Conservation (phyloP, 208 protist species). For the Porcisia hertigi region DNA sequence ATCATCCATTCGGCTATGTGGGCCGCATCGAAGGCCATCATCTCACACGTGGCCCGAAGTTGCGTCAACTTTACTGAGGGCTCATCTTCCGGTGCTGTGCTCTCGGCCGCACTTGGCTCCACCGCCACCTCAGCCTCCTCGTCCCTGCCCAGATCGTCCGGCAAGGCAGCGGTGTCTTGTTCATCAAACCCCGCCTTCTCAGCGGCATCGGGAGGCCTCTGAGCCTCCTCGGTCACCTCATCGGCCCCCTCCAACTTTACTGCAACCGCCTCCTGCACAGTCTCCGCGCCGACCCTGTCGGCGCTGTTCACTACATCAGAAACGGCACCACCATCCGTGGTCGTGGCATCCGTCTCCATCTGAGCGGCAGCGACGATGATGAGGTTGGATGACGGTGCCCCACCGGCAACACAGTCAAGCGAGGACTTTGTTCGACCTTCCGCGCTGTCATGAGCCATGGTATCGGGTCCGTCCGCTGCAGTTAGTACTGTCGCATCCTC, state of each 20-base stretch:
- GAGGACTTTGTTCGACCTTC: background rate
- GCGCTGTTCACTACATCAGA: background rate
- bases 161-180: background rate
- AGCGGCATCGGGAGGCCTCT: background rate
- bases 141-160: background rate
- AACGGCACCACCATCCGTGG: background rate
- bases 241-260: background rate
- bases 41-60: constrained; percentile 21
- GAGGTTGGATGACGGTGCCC: background rate
- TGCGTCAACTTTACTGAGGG: constrained; percentile 1
- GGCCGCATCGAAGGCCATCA: constrained; percentile 43
- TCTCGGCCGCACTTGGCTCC: background rate
- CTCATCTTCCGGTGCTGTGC: background rate
- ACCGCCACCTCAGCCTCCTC: background rate
- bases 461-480: background rate
- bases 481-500: background rate
- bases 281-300: background rate
- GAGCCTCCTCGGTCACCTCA: background rate
- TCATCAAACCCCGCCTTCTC: background rate
- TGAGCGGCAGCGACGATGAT: background rate
- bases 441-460: too few relatives aligned
- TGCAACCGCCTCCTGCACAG: background rate
- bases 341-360: background rate
- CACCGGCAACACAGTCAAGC: background rate
- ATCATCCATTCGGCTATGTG: constrained; percentile 41